A percentile compares a stretch with the other conserved stretches of the same genome.
These are phyloP conservation scores for Fusarium euwallaceae DNA, from an alignment of 2,329 filamentous ascomycete species.

Conservation along the genomic window DNA sequence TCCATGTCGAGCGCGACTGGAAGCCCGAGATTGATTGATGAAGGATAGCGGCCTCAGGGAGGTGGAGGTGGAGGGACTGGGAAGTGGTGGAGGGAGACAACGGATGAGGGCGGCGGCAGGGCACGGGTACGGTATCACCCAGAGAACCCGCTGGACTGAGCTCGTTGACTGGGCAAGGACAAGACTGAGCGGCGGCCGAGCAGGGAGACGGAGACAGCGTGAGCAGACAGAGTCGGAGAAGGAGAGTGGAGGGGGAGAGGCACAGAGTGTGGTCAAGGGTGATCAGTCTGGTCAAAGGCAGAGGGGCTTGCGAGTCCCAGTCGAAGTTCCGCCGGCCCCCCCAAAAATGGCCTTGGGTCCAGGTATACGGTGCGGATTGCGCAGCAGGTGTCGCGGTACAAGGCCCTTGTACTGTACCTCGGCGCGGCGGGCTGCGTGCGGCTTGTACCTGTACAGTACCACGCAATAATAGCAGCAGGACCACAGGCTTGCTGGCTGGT, in stretches of 20 bases:
- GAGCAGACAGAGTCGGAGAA: background rate
- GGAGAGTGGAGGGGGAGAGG: conserved; percentile 3
- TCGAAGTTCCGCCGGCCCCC: conserved; percentile 20
- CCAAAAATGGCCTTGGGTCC: conserved; percentile 13
- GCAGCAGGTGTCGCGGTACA: conserved; percentile 45
- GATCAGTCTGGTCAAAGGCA: conserved; percentile 41
- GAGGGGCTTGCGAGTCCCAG: conserved; percentile 44
- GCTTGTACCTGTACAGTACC: conserved; percentile 58
- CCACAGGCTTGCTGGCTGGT: conserved; percentile 35
- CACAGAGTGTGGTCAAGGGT: conserved; percentile 25
- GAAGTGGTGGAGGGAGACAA: conserved; percentile 20
- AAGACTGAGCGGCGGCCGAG: background rate
- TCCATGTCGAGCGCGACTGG: conserved; percentile 35
- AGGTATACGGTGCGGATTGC: conserved; percentile 54
- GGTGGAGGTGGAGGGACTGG: conserved; percentile 37
- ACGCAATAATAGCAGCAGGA: conserved; percentile 46
- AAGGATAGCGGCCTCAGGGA: conserved; percentile 45
- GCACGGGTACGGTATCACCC: conserved; percentile 32
- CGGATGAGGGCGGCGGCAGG: conserved; percentile 13
- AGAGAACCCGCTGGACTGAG: conserved; percentile 31
- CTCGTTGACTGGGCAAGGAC: conserved; percentile 33
- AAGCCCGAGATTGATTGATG: conserved; percentile 45
- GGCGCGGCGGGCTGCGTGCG: conserved; percentile 48
- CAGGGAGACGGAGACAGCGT: conserved; percentile 11
- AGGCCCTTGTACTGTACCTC: conserved; percentile 53